phyloP scores from a whole-genome alignment of 192 early-diverging fungal species.

The Backusella macrospora region DNA sequence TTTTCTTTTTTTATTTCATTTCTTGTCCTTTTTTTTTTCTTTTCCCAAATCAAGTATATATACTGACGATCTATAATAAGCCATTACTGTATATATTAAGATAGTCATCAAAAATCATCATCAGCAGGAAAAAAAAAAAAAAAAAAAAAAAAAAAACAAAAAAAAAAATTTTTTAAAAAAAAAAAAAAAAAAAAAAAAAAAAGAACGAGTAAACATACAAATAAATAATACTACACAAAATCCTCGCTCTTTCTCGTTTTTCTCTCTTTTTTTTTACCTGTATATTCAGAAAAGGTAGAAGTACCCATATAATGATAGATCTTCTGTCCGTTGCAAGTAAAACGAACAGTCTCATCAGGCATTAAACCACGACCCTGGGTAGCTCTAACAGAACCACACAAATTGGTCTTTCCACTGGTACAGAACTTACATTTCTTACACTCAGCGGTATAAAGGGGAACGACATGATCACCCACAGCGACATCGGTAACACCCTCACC shows the following conservation, averaged over 20 bases:
- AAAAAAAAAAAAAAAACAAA: too few species aligned
- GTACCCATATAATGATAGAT: conserved; percentile 97
- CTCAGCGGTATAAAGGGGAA: conserved; percentile 91
- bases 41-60: conserved; percentile 17
- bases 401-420: conserved; percentile 95
- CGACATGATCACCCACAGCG: conserved; percentile 90
- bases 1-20: conserved; percentile 12
- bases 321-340: conserved; percentile 85
- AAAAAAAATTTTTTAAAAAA: not conserved
- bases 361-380: conserved; percentile 95
- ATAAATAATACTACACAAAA: not conserved
- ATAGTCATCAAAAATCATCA: not conserved
- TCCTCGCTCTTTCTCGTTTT: not conserved
- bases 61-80: conserved; percentile 13
- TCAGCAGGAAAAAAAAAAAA: not conserved
- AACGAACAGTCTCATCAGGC: conserved; percentile 92
- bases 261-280: conserved; percentile 44
- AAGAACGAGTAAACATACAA: conserved; percentile 3
- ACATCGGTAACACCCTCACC: conserved; percentile 95
- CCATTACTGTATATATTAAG: conserved; percentile 15
- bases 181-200: not conserved
- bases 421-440: conserved; percentile 98
- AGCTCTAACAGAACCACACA: conserved; percentile 86
- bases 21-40: not conserved
- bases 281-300: conserved; percentile 96